Evolutionary conservation across 176 grass and related monocot species (phyloP).

Genomic region (Oryza meyeriana): DNA sequence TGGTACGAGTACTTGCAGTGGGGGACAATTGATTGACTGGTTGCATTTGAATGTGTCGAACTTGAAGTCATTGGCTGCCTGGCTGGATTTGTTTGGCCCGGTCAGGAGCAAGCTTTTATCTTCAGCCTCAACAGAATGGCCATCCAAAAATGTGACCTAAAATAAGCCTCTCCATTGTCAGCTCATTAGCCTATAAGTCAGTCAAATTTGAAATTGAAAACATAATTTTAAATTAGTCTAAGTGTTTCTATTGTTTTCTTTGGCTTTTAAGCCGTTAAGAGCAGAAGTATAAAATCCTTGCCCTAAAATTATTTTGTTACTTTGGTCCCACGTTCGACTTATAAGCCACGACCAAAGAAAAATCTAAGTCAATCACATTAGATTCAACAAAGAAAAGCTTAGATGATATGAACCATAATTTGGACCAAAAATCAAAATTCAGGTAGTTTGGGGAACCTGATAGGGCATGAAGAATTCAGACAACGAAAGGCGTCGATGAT

Average conservation of each 20-base stretch:
- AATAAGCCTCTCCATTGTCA: neutral
- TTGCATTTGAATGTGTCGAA: neutral
- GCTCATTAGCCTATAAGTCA: too few species aligned
- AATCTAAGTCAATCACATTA: too few species aligned
- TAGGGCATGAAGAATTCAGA: neutral
- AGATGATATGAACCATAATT: neutral
- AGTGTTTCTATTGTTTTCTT: too few species aligned
- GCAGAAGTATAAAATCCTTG: too few species aligned
- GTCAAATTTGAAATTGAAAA: too few species aligned
- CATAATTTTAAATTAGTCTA: too few species aligned
- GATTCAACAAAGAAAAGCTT: neutral
- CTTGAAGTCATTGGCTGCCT: neutral
- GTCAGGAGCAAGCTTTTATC: neutral
- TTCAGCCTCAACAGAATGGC: neutral
- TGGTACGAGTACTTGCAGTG: neutral
- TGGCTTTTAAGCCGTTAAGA: too few species aligned
- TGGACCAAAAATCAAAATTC: neutral
- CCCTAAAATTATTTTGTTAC: too few species aligned
- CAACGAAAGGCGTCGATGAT: neutral
- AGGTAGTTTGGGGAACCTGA: neutral
- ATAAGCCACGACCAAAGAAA: too few species aligned
- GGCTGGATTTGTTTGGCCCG: neutral
- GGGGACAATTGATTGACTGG: conserved; percentile 5
- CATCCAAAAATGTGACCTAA: neutral
- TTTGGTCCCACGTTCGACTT: too few species aligned